A percentile compares a stretch with the other conserved stretches of the same genome.
These are phyloP conservation scores for Neophaeococcomyces mojaviensis DNA, from an alignment of 2,329 filamentous ascomycete genomes.

Conservation along the genomic window DNA sequence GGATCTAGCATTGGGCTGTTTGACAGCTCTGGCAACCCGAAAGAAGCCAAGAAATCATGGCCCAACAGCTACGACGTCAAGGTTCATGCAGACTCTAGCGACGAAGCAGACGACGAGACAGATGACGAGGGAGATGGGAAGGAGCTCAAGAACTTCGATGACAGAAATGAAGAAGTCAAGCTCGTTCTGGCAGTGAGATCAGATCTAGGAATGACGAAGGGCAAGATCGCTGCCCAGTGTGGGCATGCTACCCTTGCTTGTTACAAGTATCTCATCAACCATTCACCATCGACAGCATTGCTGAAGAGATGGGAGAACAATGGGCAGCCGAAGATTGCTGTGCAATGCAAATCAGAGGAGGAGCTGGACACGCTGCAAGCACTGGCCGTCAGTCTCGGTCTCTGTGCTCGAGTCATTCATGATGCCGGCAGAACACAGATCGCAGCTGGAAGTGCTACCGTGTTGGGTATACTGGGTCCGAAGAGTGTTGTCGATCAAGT, in stretches of 20 bases:
- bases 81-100: conserved; percentile 36
- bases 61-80: conserved; percentile 48
- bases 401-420: conserved; percentile 83
- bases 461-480: conserved; percentile 75
- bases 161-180: conserved; percentile 76
- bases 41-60: conserved; percentile 37
- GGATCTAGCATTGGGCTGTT: conserved; percentile 66
- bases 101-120: conserved; percentile 35
- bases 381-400: conserved; percentile 70
- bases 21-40: conserved; percentile 18
- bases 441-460: conserved; percentile 82
- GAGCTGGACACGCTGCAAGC: conserved; percentile 68
- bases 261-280: conserved; percentile 71
- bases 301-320: conserved; percentile 76
- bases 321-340: conserved; percentile 88
- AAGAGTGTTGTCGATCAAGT: conserved; percentile 81
- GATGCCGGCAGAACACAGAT: conserved; percentile 98
- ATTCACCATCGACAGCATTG: conserved; percentile 49
- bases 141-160: conserved; percentile 42
- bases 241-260: conserved; percentile 94
- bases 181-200: conserved; percentile 85
- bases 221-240: conserved; percentile 97
- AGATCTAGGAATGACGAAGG: conserved; percentile 95
- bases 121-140: conserved; percentile 56
- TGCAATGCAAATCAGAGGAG: conserved; percentile 81